Conservation (phyloP, 129 eudicot species). For the Cynara cardunculus region DNA sequence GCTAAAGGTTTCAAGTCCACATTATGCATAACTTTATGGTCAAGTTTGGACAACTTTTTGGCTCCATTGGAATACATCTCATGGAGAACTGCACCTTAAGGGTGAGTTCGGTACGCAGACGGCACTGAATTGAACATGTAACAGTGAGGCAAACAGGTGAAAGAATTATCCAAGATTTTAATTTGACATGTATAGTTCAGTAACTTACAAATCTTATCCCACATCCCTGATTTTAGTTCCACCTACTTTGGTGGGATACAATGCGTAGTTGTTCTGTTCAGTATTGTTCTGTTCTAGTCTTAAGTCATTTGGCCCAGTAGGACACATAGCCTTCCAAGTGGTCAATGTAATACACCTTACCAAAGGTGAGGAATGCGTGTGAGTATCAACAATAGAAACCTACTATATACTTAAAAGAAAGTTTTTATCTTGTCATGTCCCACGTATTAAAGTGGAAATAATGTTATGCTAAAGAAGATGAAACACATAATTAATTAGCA, state of each 20-base stretch:
- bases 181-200: neutral
- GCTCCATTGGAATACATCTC: neutral
- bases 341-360: neutral
- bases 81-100: neutral
- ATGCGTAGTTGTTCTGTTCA: neutral
- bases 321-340: neutral
- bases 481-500: neutral
- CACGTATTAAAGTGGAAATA: neutral
- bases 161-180: no score
- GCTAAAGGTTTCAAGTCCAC: neutral
- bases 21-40: neutral
- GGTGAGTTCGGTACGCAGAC: neutral
- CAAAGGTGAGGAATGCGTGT: no score
- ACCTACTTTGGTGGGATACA: neutral
- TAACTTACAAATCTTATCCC: neutral
- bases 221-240: neutral
- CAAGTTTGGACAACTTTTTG: neutral
- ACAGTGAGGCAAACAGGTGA: neutral
- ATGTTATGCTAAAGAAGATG: neutral
- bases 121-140: neutral
- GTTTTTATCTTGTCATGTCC: neutral
- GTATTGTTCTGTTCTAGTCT: neutral
- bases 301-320: neutral
- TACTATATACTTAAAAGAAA: neutral
- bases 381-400: no score